phyloP scores from a whole-genome alignment of 257 asterid genomes.

The Solanum appendiculatum region DNA sequence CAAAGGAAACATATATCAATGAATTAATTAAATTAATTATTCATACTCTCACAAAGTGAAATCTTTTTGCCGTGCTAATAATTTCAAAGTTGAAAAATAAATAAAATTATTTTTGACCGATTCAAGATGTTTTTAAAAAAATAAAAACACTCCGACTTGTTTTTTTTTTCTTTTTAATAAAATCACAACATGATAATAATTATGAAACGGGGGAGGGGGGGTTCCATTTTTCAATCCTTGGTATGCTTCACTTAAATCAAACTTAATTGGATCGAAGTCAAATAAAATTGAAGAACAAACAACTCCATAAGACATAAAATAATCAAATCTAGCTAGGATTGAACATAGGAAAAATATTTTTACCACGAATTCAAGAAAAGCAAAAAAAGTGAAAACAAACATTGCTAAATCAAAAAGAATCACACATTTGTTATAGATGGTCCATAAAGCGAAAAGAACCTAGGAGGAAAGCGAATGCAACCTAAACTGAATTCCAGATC shows the following conservation, averaged over 20 bases:
- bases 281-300: not conserved
- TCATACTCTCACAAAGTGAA: not conserved
- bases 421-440: too few species aligned
- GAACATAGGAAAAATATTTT: not conserved
- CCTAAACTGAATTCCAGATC: too few species aligned
- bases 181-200: not conserved
- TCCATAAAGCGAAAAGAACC: not conserved
- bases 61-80: not conserved
- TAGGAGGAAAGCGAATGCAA: too few species aligned
- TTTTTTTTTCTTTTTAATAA: not conserved
- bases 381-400: not conserved
- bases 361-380: too few species aligned
- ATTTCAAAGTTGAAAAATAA: not conserved
- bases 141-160: not conserved
- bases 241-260: not conserved
- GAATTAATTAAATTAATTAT: not conserved
- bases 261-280: not conserved
- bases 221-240: not conserved
- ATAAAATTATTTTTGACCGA: not conserved
- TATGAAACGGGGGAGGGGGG: not conserved
- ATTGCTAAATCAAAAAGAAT: not conserved
- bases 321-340: not conserved
- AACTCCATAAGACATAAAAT: not conserved
- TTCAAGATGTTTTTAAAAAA: rapidly evolving
- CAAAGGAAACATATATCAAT: not conserved